These are phyloP conservation scores for Leptographium galeiforme DNA, from an alignment of 2,329 filamentous ascomycete species.

Conservation along the genomic window DNA sequence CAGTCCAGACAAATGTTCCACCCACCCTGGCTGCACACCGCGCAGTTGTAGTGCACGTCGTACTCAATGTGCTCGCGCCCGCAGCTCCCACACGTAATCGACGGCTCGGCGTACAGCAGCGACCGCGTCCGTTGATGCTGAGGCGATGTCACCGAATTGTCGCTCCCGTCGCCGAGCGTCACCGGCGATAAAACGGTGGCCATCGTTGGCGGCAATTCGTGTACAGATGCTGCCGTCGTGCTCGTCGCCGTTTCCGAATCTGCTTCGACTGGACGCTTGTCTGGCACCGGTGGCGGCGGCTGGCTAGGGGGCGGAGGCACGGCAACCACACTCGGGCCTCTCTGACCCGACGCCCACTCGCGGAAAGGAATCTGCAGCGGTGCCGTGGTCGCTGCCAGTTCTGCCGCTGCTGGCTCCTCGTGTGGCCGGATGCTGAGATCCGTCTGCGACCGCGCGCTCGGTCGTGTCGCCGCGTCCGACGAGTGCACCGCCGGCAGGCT, in stretches of 20 bases:
- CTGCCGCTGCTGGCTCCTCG: neutral
- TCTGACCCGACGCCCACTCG: slow-evolving; percentile 14
- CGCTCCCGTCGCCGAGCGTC: neutral
- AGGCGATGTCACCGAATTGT: neutral
- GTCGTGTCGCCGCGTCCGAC: slow-evolving; percentile 26
- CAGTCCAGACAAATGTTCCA: slow-evolving; percentile 74
- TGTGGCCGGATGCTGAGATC: slow-evolving; percentile 39
- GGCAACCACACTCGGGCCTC: neutral
- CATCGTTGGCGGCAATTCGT: neutral
- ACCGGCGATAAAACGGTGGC: neutral
- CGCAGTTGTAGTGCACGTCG: slow-evolving; percentile 74
- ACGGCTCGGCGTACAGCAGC: slow-evolving; percentile 35
- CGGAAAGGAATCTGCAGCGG: slow-evolving; percentile 20
- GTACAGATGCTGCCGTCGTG: neutral
- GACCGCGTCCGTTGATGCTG: neutral
- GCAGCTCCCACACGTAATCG: slow-evolving; percentile 61
- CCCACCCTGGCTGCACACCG: slow-evolving; percentile 51
- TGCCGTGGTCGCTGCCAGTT: slow-evolving; percentile 21
- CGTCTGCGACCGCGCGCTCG: slow-evolving; percentile 49
- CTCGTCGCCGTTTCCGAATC: neutral
- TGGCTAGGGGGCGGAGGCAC: too few species aligned
- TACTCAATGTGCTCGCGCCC: slow-evolving; percentile 63
- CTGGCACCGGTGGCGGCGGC: neutral
- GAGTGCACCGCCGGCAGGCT: slow-evolving; percentile 33
- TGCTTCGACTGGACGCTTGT: neutral